Evolutionary conservation across 768 basidiomycete genomes (phyloP), one percentile per base, ranked within the genome.

Genomic region (Mrakia frigida): DNA sequence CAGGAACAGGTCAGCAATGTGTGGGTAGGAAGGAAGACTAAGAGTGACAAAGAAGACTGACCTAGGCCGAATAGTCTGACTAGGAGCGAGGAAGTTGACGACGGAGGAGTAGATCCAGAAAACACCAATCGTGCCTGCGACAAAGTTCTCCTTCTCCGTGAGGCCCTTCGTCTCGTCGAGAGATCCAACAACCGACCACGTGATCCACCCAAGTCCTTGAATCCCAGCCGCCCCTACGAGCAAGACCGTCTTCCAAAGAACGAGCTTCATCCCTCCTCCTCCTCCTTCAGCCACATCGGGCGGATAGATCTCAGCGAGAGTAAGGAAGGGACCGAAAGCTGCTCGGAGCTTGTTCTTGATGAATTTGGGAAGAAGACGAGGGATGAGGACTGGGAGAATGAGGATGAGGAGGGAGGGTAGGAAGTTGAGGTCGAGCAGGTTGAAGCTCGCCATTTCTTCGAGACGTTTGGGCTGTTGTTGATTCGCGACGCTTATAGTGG

Each of bases 191-290:
- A 56, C 28, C 11, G 56, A 25, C 25, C 5, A 28, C 0, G 5
- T 25, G 25, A 56, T 25, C 56, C 56, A 56, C 10, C 56, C 56
- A 11, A 56, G 11, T 56, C 56, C 56, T 56, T 3, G 56, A 28
- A 56, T 5, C 3, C 56, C 56, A 56, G 23, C 4, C 6, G 6
- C 23, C n/a, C 56, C 46, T 6, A 56, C 74, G n/a, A 74, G 74
- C 14, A 74, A 25, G 61, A 53, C 37, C 43, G 43, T 46, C 74
- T 74, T 74, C 74, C 74, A 74, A 43, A 59, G 25, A 18, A 13
- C 37, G 37, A 37, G 50, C 28, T 35, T 41, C 37, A n/a, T 56
- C 56, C n/a, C n/a, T 10, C 56, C 56, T 53, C 43, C 7, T 9
- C 43, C 43, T 50, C 46, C 46, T 50, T 50, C 46, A 50, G 46